phyloP scores from a whole-genome alignment of 1,284 basidiomycete species.

The Fomitiporia mediterranea region DNA sequence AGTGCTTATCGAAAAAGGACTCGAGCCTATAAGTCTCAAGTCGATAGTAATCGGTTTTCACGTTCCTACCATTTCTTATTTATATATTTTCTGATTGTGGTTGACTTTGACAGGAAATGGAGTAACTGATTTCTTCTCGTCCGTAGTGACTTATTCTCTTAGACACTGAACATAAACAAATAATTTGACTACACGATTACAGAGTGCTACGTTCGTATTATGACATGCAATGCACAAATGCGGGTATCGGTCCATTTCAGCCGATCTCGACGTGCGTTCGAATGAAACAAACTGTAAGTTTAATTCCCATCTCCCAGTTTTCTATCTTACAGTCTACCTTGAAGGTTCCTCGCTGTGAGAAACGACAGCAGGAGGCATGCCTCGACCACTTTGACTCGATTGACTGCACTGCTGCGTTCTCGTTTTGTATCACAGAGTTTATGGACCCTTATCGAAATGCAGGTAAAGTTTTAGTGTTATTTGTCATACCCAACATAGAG shows the following conservation, averaged over 20 bases:
- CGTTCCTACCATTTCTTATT: not conserved
- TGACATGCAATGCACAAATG: constrained; percentile 12
- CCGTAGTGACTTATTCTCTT: constrained; percentile 22
- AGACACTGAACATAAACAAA: not conserved
- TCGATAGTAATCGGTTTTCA: constrained; percentile 72
- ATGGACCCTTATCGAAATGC: constrained; percentile 27
- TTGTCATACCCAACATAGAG: too few relatives aligned
- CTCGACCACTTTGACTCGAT: constrained; percentile 27
- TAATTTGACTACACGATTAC: not conserved
- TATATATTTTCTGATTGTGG: not conserved
- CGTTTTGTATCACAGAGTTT: constrained; percentile 24
- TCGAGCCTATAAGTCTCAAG: constrained; percentile 72
- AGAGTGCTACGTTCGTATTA: constrained; percentile 15
- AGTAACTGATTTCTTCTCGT: constrained; percentile 40
- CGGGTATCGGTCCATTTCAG: not conserved
- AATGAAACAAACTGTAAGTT: constrained; percentile 41
- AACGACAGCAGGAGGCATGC: constrained; percentile 36
- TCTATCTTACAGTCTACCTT: not conserved
- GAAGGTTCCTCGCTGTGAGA: constrained; percentile 45
- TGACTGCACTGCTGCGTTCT: constrained; percentile 25
- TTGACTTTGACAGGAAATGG: constrained; percentile 64
- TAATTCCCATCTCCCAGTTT: not conserved
- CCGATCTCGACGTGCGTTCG: constrained; percentile 37
- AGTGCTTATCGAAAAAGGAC: constrained; percentile 48
- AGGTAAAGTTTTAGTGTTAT: not conserved